Percentiles rank a stretch among this genome's conserved stretches.
phyloP scores from a whole-genome alignment of 176 grass and related monocot genomes.

The Oryza officinalis region DNA sequence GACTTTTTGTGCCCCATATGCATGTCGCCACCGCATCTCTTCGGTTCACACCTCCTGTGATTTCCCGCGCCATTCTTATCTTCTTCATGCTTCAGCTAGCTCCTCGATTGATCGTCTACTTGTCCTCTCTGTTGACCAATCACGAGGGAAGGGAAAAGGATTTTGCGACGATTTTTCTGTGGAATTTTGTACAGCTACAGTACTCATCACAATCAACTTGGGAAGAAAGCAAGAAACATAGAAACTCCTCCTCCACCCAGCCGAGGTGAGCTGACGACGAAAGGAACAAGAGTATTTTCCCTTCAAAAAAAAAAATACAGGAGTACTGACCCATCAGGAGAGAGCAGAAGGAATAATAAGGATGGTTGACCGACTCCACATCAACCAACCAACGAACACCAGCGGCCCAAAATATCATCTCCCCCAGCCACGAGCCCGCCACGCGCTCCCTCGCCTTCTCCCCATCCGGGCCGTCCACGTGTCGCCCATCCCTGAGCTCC shows the following conservation, averaged over 20 bases:
- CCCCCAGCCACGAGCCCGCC: conserved; percentile 49
- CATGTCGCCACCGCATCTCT: too few species aligned
- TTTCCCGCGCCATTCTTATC: background rate
- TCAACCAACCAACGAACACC: too few species aligned
- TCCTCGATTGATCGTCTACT: background rate
- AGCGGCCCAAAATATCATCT: background rate
- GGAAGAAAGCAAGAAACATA: background rate
- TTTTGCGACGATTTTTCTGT: background rate
- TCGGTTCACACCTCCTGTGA: too few species aligned
- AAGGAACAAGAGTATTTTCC: too few species aligned
- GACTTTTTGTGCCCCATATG: too few species aligned
- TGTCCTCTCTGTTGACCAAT: background rate
- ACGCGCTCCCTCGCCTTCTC: background rate
- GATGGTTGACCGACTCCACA: too few species aligned
- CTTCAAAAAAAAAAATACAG: too few species aligned
- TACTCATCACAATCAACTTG: background rate
- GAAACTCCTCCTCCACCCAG: too few species aligned
- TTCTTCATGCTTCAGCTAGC: too few species aligned
- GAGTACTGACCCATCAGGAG: too few species aligned
- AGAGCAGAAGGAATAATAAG: too few species aligned
- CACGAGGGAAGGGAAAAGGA: background rate
- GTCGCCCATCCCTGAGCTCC: background rate
- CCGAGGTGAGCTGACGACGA: too few species aligned
- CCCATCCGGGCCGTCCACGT: conserved; percentile 41
- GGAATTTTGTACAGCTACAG: background rate